Percentiles rank a stretch among this genome's conserved stretches.
phyloP scores from a whole-genome alignment of 1,284 basidiomycete genomes.

The Vanrija sp. region DNA sequence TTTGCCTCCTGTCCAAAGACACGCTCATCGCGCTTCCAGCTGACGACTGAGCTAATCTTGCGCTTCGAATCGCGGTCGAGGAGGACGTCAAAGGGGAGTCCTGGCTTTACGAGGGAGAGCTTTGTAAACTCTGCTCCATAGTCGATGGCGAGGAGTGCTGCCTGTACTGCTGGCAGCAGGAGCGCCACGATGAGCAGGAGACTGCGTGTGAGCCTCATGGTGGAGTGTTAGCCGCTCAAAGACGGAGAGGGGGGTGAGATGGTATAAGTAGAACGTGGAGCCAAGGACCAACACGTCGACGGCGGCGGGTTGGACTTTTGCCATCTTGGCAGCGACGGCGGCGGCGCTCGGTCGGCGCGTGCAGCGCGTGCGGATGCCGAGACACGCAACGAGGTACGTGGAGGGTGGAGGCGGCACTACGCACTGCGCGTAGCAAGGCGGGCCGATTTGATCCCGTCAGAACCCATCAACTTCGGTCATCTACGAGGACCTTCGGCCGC shows the following conservation, averaged over 20 bases:
- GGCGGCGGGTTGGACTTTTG: no score
- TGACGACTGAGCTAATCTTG: conserved; percentile 85
- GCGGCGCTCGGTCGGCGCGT: no score
- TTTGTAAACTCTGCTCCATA: conserved; percentile 96
- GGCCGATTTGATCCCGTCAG: no score
- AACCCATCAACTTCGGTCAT: no score
- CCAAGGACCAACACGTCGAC: not conserved
- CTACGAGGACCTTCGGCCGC: no score
- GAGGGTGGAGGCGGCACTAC: not conserved
- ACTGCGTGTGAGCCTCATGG: conserved; percentile 21
- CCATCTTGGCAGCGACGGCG: no score
- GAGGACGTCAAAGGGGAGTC: conserved; percentile 91
- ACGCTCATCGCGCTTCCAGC: conserved; percentile 81
- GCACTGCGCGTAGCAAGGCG: not conserved
- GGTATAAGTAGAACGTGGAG: not conserved
- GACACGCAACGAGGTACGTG: no score
- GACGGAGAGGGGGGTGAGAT: not conserved
- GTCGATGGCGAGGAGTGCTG: conserved; percentile 79
- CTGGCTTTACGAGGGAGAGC: conserved; percentile 92
- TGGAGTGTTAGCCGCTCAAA: no score
- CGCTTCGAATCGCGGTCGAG: conserved; percentile 95
- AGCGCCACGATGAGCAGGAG: conserved; percentile 29
- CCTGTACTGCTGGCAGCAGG: conserved; percentile 38
- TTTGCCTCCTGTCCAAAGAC: conserved; percentile 84
- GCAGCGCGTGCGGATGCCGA: no score